phyloP scores from a whole-genome alignment of 2,329 filamentous ascomycete genomes.

The Colletotrichum sp. region DNA sequence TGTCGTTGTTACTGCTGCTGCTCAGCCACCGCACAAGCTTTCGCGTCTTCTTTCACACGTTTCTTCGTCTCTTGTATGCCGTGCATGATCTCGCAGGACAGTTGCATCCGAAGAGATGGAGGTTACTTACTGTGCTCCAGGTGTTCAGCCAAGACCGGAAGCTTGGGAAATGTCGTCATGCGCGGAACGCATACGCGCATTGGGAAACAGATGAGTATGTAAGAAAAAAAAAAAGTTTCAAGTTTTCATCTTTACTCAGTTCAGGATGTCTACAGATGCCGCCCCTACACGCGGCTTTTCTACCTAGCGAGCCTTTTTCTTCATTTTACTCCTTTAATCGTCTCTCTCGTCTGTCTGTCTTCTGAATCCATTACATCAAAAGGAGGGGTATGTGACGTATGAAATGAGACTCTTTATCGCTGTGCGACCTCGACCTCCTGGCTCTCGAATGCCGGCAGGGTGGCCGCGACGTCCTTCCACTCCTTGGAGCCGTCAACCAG shows the following conservation, averaged over 20 bases:
- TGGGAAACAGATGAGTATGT: background rate
- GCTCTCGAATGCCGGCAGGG: conserved; percentile 84
- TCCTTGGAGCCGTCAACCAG: conserved; percentile 53
- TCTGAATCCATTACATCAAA: background rate
- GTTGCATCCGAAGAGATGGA: background rate
- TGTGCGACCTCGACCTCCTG: conserved; percentile 62
- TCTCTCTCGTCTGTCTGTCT: background rate
- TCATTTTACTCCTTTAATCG: background rate
- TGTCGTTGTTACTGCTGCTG: background rate
- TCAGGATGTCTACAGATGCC: conserved; percentile 5
- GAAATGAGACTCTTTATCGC: background rate
- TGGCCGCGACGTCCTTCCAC: conserved; percentile 73
- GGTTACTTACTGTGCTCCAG: background rate
- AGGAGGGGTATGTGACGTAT: background rate
- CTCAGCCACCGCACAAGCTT: background rate
- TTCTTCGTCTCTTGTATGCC: background rate
- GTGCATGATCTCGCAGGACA: background rate
- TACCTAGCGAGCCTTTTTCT: background rate
- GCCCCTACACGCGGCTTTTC: background rate
- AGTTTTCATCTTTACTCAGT: background rate
- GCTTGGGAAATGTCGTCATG: background rate
- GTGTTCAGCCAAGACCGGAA: background rate
- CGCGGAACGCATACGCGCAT: background rate
- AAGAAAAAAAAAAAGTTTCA: background rate
- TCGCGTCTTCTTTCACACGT: background rate